Base-by-base conservation (phyloP, 805 yeast species). In the Starmerella apis region DNA sequence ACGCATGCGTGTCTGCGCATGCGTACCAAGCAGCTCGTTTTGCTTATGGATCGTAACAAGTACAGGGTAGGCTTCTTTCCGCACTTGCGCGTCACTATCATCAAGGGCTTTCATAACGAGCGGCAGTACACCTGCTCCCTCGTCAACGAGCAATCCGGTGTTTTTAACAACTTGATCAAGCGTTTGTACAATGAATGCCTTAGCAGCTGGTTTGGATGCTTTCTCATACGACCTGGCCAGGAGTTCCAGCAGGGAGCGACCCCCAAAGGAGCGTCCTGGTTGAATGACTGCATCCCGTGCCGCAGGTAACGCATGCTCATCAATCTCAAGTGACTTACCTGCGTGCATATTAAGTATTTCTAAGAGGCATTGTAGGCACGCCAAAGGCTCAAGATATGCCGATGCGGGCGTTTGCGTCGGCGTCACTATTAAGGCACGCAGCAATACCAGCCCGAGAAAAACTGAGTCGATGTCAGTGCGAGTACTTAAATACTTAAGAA, bases 21-120 rank as follows among this genome's bases (percentile, higher is more conserved):
- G 38, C 19, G 43, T 43, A 30, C 51, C 50, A 18, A 56, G 51
- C 16, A 27, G 20, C 13, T 42, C 43, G 31, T 55, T 47, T 11
- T 48, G 52, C 11, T 37, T 37, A 43, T 52, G 56, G 4, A 54
- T 38, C 11, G 46, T 47, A 18, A 59, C 53, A 27, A 63, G 43
- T n/a, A 56, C 49, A 0, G 64, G 63, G 51, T 64, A 64, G 2
- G 61, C 57, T 33, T 60, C 61, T 43, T 60, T 54, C 18, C 67
- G 59, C n/a, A 64, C 62, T 4, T 39, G 36, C 14, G 58, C 56
- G 37, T 60, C 62, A 14, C 42, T 35, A 47, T 52, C 47, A 10
- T 23, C 27, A n/a, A 43, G 19, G 4, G 46, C 48, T 27, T 5
- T 5, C 32, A 30, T 3, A 31, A 49, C 47, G 10, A 49, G 16